Evolutionary conservation across 805 yeast genomes (phyloP).

Genomic region (Ogataea chonburiensis): DNA sequence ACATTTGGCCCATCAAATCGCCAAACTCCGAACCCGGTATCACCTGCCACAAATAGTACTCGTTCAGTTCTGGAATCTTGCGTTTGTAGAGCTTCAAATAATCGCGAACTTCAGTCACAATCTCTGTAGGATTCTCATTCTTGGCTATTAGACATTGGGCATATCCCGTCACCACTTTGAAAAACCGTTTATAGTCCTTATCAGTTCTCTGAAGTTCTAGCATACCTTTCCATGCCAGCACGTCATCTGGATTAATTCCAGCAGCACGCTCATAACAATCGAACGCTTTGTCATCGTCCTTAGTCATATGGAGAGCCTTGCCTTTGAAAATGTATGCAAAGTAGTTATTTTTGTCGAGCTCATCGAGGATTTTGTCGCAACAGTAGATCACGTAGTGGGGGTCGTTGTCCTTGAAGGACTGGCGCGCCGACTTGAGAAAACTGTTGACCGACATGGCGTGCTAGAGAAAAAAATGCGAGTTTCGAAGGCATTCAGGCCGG

Average conservation of each 20-base stretch:
- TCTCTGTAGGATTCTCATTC: slow-evolving; percentile 47
- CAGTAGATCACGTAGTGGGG: slow-evolving; percentile 60
- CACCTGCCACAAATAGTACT: slow-evolving; percentile 47
- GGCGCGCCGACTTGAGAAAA: slow-evolving; percentile 47
- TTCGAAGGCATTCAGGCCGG: too few relatives aligned
- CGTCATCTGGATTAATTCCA: slow-evolving; percentile 45
- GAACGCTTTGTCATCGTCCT: slow-evolving; percentile 40
- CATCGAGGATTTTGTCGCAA: slow-evolving; percentile 52
- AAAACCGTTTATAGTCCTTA: slow-evolving; percentile 44
- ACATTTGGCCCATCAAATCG: slow-evolving; percentile 46
- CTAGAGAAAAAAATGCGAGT: too few relatives aligned
- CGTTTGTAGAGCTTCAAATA: slow-evolving; percentile 38
- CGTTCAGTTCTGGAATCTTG: slow-evolving; percentile 36
- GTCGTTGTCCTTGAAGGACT: slow-evolving; percentile 53
- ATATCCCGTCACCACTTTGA: slow-evolving; percentile 45
- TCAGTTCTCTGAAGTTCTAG: slow-evolving; percentile 42
- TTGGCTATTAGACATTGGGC: slow-evolving; percentile 42
- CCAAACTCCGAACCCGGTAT: slow-evolving; percentile 59
- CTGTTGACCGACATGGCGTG: slow-evolving; percentile 25
- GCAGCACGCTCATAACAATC: slow-evolving; percentile 50
- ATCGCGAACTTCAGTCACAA: slow-evolving; percentile 44
- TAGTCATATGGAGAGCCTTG: slow-evolving; percentile 55
- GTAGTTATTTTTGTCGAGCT: slow-evolving; percentile 55
- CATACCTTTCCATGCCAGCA: slow-evolving; percentile 82
- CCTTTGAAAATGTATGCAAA: slow-evolving; percentile 72